Evolutionary conservation across 108 stramenopile species (phyloP).

Genomic region (Pseudonitzschia pungens): DNA sequence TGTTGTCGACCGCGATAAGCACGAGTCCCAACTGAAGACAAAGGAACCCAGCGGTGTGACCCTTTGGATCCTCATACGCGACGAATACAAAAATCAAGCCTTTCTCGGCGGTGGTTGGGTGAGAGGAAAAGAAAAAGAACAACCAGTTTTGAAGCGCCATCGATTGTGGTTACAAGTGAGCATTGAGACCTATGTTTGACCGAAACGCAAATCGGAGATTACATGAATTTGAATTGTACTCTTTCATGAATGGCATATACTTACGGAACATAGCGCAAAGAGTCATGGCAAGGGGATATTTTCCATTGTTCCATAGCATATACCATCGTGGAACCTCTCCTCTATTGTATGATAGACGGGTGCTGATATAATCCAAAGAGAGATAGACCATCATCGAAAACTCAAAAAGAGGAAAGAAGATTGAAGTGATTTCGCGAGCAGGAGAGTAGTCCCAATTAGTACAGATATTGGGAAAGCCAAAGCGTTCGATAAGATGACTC

Average conservation of each 20-base stretch:
- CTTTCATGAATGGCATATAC: too few relatives aligned
- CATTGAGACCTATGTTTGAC: neutral
- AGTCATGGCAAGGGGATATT: constrained; percentile 9
- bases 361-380: constrained; percentile 5
- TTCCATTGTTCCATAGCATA: neutral
- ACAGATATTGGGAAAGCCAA: neutral
- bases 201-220: neutral
- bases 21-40: constrained; percentile 22
- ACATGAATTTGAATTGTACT: too few relatives aligned
- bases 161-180: neutral
- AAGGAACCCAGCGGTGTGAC: constrained; percentile 25
- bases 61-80: constrained; percentile 18
- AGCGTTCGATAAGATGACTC: neutral
- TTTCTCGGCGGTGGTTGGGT: neutral
- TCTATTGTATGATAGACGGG: constrained; percentile 4
- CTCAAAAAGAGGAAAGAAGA: constrained; percentile 31
- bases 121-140: neutral
- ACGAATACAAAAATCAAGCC: constrained; percentile 23
- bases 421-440: constrained; percentile 19
- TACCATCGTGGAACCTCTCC: constrained; percentile 11
- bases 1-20: constrained; percentile 3
- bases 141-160: neutral
- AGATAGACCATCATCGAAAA: constrained; percentile 31
- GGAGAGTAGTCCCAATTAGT: constrained; percentile 31
- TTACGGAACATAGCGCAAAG: constrained; percentile 19